phyloP scores from a whole-genome alignment of 495 filamentous ascomycete species.

The Neurospora sp. region DNA sequence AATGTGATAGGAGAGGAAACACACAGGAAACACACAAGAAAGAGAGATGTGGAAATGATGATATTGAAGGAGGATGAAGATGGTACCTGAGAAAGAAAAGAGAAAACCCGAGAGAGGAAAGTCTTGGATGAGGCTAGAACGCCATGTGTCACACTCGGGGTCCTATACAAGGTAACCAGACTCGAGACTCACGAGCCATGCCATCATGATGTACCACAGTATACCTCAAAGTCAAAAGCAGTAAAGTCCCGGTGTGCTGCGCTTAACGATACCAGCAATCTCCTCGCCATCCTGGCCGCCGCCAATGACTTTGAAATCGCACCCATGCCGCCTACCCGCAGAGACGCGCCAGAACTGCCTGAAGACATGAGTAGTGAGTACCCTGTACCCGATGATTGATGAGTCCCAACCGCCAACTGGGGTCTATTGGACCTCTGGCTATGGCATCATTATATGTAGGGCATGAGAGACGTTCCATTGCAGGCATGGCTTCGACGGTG shows the following conservation, averaged over 20 bases:
- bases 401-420: neutral
- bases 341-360: neutral
- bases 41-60: conserved; percentile 17
- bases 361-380: neutral
- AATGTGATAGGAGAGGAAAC: neutral
- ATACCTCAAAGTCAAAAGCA: neutral
- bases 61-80: conserved; percentile 10
- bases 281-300: neutral
- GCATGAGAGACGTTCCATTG: neutral
- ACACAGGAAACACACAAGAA: conserved; percentile 2
- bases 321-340: neutral
- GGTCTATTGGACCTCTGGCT: neutral
- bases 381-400: neutral
- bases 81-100: conserved; percentile 12
- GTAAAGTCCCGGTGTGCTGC: conserved; percentile 2
- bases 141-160: neutral
- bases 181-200: neutral
- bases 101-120: conserved; percentile 1
- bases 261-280: conserved; percentile 8
- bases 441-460: neutral
- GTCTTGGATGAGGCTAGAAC: neutral
- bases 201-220: neutral
- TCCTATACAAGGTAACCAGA: neutral
- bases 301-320: neutral
- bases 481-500: neutral